These are phyloP conservation scores for Colletotrichum chrysophilum DNA, from an alignment of 2,329 filamentous ascomycete genomes.

Conservation along the genomic window DNA sequence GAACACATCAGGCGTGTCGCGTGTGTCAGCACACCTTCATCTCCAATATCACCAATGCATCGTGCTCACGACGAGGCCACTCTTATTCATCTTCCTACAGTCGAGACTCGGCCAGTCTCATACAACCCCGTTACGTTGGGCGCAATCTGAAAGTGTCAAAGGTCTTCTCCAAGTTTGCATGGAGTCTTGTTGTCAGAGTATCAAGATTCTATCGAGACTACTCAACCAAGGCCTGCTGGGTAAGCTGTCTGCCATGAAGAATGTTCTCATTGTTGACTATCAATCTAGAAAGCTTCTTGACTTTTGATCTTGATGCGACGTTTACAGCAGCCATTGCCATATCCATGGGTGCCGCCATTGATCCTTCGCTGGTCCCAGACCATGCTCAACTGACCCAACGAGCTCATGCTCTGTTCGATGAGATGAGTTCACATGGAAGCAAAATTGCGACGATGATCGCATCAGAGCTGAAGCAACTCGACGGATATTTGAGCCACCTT, in stretches of 20 bases:
- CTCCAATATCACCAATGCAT: not conserved
- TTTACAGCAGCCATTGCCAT: not conserved
- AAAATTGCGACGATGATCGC: not conserved
- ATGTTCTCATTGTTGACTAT: not conserved
- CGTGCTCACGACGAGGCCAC: not conserved
- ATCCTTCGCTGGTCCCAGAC: not conserved
- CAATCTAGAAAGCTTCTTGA: not conserved
- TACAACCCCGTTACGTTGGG: not conserved
- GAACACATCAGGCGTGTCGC: not conserved
- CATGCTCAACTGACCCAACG: not conserved
- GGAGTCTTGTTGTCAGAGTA: not conserved
- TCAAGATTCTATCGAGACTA: not conserved
- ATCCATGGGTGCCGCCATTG: not conserved
- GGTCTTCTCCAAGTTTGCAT: not conserved
- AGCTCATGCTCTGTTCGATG: not conserved
- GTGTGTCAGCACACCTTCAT: not conserved
- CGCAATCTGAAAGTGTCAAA: not conserved
- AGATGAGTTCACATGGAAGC: not conserved
- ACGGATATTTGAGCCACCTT: not conserved
- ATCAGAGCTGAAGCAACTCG: not conserved
- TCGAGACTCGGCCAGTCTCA: not conserved
- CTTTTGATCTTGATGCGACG: not conserved
- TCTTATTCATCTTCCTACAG: not conserved
- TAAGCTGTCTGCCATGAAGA: not conserved
- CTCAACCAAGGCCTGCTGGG: not conserved